phyloP scores from a whole-genome alignment of 2,329 filamentous ascomycete genomes.

The Trichoderma breve region DNA sequence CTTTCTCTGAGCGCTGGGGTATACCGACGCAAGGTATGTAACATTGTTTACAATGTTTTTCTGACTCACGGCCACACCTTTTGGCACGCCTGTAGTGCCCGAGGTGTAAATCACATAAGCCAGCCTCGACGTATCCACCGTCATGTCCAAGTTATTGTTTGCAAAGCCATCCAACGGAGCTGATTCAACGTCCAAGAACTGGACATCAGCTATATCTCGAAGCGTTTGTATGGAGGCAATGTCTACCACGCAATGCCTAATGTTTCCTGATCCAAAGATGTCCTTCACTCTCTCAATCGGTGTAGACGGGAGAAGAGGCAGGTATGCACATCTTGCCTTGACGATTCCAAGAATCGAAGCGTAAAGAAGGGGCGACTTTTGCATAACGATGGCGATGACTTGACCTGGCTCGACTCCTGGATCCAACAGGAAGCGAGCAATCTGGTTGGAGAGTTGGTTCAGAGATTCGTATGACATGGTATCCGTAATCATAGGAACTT shows the following conservation, averaged over 20 bases:
- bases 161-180: slow-evolving; percentile 31
- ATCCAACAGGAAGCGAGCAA: slow-evolving; percentile 55
- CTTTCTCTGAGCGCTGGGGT: slow-evolving; percentile 49
- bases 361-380: slow-evolving; percentile 74
- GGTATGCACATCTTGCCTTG: slow-evolving; percentile 73
- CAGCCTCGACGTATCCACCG: slow-evolving; percentile 48
- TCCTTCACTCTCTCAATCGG: slow-evolving; percentile 58
- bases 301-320: slow-evolving; percentile 75
- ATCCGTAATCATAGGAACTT: slow-evolving; percentile 33
- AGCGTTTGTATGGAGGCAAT: slow-evolving; percentile 24
- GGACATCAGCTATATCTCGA: slow-evolving; percentile 21
- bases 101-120: slow-evolving; percentile 83
- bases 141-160: slow-evolving; percentile 37
- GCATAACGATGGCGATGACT: slow-evolving; percentile 71
- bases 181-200: slow-evolving; percentile 36
- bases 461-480: slow-evolving; percentile 62
- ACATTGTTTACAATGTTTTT: slow-evolving; percentile 75
- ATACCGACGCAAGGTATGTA: slow-evolving; percentile 62
- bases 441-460: slow-evolving; percentile 60
- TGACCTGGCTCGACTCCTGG: slow-evolving; percentile 50
- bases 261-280: slow-evolving; percentile 61
- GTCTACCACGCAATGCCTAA: slow-evolving; percentile 47
- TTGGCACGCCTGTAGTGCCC: slow-evolving; percentile 76
- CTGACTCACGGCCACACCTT: slow-evolving; percentile 77
- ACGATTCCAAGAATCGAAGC: slow-evolving; percentile 69